A percentile compares a stretch with the other conserved stretches of the same genome.
These are phyloP conservation scores for Draba incana DNA, from an alignment of 345 rosid genomes.

Conservation along the genomic window DNA sequence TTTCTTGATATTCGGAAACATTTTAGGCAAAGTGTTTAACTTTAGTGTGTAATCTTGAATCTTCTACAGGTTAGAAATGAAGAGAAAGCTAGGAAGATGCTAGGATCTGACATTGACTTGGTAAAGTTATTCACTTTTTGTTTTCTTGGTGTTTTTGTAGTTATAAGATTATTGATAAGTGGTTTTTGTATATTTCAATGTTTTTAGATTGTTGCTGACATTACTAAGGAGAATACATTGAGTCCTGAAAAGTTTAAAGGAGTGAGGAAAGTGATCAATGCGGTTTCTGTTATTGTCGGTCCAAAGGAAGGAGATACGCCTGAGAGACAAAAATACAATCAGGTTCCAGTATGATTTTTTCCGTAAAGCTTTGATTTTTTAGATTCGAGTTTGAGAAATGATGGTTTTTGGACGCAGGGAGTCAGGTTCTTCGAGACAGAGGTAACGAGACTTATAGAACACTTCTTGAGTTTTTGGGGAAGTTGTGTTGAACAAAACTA, in stretches of 20 bases:
- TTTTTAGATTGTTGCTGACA: slow-evolving; percentile 75
- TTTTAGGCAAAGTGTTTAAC: neutral
- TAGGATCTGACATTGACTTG: slow-evolving; percentile 81
- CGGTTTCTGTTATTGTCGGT: slow-evolving; percentile 84
- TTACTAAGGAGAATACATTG: slow-evolving; percentile 72
- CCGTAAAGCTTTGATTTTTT: no score
- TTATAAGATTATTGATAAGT: neutral
- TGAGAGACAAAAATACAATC: slow-evolving; percentile 90
- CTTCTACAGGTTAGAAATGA: slow-evolving; percentile 73
- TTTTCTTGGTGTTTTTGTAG: neutral
- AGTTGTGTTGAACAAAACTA: neutral
- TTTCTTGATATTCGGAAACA: neutral
- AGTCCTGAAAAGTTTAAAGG: slow-evolving; percentile 74
- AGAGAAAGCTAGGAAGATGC: slow-evolving; percentile 83
- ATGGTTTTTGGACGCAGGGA: slow-evolving; percentile 14
- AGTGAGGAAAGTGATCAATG: slow-evolving; percentile 85
- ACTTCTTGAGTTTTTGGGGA: slow-evolving; percentile 16
- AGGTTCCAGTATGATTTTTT: slow-evolving; percentile 41
- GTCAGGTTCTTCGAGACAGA: slow-evolving; percentile 98
- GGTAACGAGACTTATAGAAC: slow-evolving; percentile 48
- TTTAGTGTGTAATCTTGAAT: neutral
- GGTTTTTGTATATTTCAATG: neutral
- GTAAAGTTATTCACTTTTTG: slow-evolving; percentile 38
- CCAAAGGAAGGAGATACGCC: slow-evolving; percentile 99
- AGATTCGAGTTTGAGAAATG: no score